Evolutionary conservation across 495 filamentous ascomycete genomes (phyloP), one percentile per base, ranked within the genome.

Genomic region (Penicillium lividum): DNA sequence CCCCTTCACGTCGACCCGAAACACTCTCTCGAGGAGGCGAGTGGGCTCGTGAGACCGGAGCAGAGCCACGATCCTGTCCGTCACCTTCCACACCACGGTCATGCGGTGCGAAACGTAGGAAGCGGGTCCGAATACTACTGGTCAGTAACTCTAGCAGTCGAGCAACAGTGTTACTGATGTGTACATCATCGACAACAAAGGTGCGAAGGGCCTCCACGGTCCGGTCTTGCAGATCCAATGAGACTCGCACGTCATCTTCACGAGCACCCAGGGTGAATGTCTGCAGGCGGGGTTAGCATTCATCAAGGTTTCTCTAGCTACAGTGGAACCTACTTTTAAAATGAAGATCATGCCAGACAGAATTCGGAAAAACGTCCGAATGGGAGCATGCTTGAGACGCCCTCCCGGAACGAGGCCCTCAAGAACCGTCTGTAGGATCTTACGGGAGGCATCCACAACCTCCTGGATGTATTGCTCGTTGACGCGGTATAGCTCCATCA

Each of bases 311-410:
- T 43, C 8, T 34, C 15, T 46, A 34, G 43, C 18, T 13, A 29
- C 11, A 36, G 33, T 38, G 30, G 18, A 36, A 59, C 62, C 42
- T 72, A 82, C 80, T 66, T 91, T 91, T 44, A 98, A 85, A 43
- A 98, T 81, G 70, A 98, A 97, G 81, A 97, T 97, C 65, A 93
- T 92, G 25, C 91, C 93, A 54, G 89, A 92, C 62, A 98, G 84
- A 67, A 98, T 96, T 48, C 94, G 86, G 78, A 97, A 95, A 66
- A 92, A 96, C 0, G 95, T 97, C 44, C 94, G 82, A 22, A 97
- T 93, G 0, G 94, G 93, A 0, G 90, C 91, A 66, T 97, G 93
- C 67, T 91, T 91, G 27, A 98, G 86, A 61, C 91, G 92, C 47
- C 89, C 90, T 3, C 83, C 84, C 0, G 93, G 92, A 16, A 90